Base-by-base conservation (phyloP, 345 rosid species). In the Jatropha curcas region DNA sequence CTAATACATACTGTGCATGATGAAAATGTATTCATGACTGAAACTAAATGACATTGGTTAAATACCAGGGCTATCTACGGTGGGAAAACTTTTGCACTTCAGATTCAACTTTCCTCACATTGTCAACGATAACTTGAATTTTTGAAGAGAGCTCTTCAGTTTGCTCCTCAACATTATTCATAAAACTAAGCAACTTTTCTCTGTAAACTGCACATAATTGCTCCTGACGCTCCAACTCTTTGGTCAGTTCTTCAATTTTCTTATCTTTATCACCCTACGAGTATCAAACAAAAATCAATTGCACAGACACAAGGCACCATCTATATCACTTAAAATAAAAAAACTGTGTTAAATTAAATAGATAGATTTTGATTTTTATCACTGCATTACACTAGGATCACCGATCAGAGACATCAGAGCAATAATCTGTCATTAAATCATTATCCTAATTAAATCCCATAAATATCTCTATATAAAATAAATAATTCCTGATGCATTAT, bases 211-310 rank as follows among this genome's bases (percentile, higher is more conserved):
- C 53, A 64, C 92, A 89, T 64, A 89, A 63, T 71, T 81, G 84
- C 51, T 89, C 89, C 37, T 86, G 94, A 67, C 4, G 88, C 76
- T 80, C 84, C 75, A 89, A 51, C 81, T 89, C 94, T 72, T 43
- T 61, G 0, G 73, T 82, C 17, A 89, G 88, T 71, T 85, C 91
- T 79, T 88, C 82, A 22, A 91, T 91, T 79, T 81, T 86, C 87
- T 81, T 82, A 28, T 89, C 92, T 76, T 89, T 91, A 73, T 86
- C 92, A 34, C 83, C 92, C 96, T 91, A 61, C 79, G 76, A 69
- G 66, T 58, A 70, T 39, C 57, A 60, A 69, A 76, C 48, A 56
- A 13, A 61, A 73, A 27, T 22, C 46, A 72, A 33, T 25, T 12
- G 30, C 52, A 17, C 33, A 28, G 41, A 7, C 9, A 24, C 64